A percentile compares a stretch with the other conserved stretches of the same genome.
Evolutionary conservation across 371 early-diverging fungal species (phyloP).

Genomic region (Zychaea mexicana): DNA sequence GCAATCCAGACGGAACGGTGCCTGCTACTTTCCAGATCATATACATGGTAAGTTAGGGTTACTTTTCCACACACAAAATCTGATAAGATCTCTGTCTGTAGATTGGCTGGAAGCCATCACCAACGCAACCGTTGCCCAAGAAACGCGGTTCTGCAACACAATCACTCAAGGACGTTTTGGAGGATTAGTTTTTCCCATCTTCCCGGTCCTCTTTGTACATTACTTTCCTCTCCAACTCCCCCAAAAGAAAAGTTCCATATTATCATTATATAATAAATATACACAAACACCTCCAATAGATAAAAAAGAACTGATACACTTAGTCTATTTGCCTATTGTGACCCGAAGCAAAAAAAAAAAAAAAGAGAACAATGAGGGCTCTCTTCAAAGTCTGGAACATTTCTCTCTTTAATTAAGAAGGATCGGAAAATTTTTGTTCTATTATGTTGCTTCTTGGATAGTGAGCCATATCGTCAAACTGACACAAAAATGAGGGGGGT

Average conservation of each 20-base stretch:
- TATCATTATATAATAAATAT: too few species aligned
- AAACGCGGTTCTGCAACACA: conserved; percentile 72
- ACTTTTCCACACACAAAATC: not conserved
- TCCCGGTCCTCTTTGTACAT: not conserved
- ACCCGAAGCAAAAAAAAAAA: too few species aligned
- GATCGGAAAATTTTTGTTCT: not conserved
- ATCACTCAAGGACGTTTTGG: conserved; percentile 69
- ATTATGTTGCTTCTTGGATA: not conserved
- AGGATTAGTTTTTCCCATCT: conserved; percentile 9
- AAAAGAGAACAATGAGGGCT: too few species aligned
- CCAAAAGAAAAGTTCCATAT: too few species aligned
- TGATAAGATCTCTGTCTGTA: conserved; percentile 22
- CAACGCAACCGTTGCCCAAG: conserved; percentile 72
- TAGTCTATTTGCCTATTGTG: too few species aligned
- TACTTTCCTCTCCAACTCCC: too few species aligned
- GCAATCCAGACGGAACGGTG: conserved; percentile 86
- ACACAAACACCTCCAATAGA: too few species aligned
- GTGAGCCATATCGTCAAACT: not conserved
- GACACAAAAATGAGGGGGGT: too few species aligned
- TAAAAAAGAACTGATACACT: too few species aligned
- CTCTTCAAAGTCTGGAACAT: not conserved
- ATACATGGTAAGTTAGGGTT: conserved; percentile 62
- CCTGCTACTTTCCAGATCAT: conserved; percentile 95
- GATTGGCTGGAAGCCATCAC: conserved; percentile 90
- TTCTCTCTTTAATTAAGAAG: not conserved